Evolutionary conservation across 305 asterid species (phyloP).

Genomic region (Fraxinus floribunda): DNA sequence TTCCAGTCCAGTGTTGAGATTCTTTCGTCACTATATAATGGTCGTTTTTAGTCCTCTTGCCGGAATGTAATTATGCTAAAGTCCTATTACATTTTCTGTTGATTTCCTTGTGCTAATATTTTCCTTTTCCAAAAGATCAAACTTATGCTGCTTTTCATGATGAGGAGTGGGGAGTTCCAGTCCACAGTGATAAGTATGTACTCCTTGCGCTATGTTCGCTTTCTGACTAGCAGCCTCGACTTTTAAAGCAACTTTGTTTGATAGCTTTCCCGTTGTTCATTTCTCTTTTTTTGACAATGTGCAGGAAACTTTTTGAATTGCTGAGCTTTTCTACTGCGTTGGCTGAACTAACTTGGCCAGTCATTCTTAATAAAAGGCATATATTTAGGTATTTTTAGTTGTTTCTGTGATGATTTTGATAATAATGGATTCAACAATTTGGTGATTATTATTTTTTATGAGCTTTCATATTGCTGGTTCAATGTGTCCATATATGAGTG

Average conservation of each 20-base stretch:
- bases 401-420: constrained; percentile 18
- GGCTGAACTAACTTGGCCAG: constrained; percentile 81
- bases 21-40: constrained; percentile 12
- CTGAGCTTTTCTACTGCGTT: constrained; percentile 81
- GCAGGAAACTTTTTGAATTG: constrained; percentile 81
- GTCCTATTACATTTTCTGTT: constrained; percentile 2
- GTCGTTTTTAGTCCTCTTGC: constrained; percentile 14
- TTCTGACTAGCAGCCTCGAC: constrained; percentile 10
- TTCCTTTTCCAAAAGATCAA: constrained; percentile 46
- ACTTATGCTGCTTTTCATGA: constrained; percentile 72
- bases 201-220: constrained; percentile 18
- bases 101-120: constrained; percentile 36
- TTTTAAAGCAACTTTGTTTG: constrained; percentile 19
- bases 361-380: constrained; percentile 68
- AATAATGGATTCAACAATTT: constrained; percentile 17
- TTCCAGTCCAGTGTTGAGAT: not conserved
- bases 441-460: constrained; percentile 14
- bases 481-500: constrained; percentile 34
- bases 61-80: not conserved
- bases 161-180: constrained; percentile 92
- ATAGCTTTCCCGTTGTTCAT: constrained; percentile 24
- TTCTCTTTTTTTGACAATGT: constrained; percentile 25
- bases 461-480: constrained; percentile 32
- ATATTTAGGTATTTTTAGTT: constrained; percentile 56
- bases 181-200: constrained; percentile 69